phyloP scores from a whole-genome alignment of 116 monocot species.

The Papilionanthe hybrid region DNA sequence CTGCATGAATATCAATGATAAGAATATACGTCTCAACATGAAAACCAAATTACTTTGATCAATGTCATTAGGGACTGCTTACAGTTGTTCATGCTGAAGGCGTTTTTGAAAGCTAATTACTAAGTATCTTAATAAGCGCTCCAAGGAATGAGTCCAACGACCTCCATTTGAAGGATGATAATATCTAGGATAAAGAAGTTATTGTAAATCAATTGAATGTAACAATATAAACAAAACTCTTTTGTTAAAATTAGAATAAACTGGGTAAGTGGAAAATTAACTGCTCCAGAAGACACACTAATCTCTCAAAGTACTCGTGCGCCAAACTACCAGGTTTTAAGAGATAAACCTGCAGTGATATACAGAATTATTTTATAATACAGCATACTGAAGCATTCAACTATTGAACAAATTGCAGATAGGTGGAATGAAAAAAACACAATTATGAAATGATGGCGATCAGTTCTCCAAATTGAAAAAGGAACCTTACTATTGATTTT shows the following conservation, averaged over 20 bases:
- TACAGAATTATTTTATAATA: constrained; percentile 4
- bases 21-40: neutral
- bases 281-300: constrained; percentile 83
- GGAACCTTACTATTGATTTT: constrained; percentile 79
- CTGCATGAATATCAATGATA: constrained; percentile 31
- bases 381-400: neutral
- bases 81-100: constrained; percentile 72
- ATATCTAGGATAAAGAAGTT: constrained; percentile 44
- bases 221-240: neutral
- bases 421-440: neutral
- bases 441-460: neutral
- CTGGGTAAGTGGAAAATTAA: constrained; percentile 11
- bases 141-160: constrained; percentile 91
- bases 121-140: constrained; percentile 74
- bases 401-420: neutral
- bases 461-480: constrained; percentile 3
- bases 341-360: constrained; percentile 62
- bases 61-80: constrained; percentile 17
- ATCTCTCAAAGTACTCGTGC: constrained; percentile 71
- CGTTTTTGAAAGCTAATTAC: constrained; percentile 81
- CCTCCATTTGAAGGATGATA: constrained; percentile 99
- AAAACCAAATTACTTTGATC: neutral
- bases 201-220: neutral
- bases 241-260: neutral
- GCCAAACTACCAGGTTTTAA: constrained; percentile 71